Evolutionary conservation across 768 basidiomycete species (phyloP).

Genomic region (Lentinula edodes): DNA sequence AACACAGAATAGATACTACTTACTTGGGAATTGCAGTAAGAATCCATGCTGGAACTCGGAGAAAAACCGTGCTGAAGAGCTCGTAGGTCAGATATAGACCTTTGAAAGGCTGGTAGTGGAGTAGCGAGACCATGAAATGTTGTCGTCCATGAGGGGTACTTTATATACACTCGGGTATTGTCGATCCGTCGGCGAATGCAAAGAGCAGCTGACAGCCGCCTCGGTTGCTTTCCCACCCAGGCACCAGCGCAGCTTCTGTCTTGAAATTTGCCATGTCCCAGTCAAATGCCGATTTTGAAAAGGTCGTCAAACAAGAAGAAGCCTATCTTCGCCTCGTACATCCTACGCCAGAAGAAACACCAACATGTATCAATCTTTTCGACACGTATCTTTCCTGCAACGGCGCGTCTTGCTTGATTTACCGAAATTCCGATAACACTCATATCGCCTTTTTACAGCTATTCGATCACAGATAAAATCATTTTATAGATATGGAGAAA

Average conservation of each 20-base stretch:
- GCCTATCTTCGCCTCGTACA: conserved; percentile 58
- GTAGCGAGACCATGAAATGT: conserved; percentile 22
- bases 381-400: conserved; percentile 71
- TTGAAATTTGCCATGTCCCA: conserved; percentile 13
- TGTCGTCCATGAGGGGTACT: neutral
- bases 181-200: neutral
- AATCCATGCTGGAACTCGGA: conserved; percentile 46
- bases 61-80: conserved; percentile 29
- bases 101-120: conserved; percentile 44
- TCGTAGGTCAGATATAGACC: conserved; percentile 41
- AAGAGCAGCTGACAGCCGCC: neutral
- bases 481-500: conserved; percentile 80
- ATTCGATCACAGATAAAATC: conserved; percentile 77
- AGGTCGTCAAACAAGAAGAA: conserved; percentile 62
- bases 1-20: neutral
- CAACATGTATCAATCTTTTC: conserved; percentile 72
- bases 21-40: conserved; percentile 33
- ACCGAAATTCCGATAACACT: neutral
- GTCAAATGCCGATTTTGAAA: conserved; percentile 45
- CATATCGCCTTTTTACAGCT: conserved; percentile 36
- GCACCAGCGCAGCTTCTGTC: neutral
- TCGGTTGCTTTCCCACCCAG: neutral
- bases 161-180: neutral
- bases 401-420: conserved; percentile 30
- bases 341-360: conserved; percentile 75